These are phyloP conservation scores for Priceomyces castillae DNA, from an alignment of 805 yeast genomes.

Conservation along the genomic window DNA sequence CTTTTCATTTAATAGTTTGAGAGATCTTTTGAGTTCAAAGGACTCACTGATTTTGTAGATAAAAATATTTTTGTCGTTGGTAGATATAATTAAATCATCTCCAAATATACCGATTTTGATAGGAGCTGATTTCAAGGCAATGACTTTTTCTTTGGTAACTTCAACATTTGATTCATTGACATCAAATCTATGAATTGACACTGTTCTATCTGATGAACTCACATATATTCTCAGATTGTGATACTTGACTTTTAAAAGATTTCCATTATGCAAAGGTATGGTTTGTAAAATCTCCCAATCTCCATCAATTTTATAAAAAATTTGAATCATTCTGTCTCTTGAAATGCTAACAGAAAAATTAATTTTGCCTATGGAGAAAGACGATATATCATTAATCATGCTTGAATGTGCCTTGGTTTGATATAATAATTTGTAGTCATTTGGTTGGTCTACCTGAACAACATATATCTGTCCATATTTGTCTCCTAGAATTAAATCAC, in stretches of 20 bases:
- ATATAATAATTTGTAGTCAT: conserved; percentile 14
- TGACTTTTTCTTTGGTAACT: conserved; percentile 41
- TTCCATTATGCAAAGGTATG: conserved; percentile 56
- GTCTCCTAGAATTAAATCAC: conserved; percentile 45
- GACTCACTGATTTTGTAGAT: conserved; percentile 34
- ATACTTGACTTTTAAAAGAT: conserved; percentile 38
- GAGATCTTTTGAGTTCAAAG: conserved; percentile 32
- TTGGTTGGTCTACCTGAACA: conserved; percentile 16
- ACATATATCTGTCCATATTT: conserved; percentile 43
- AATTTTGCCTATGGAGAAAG: conserved; percentile 25
- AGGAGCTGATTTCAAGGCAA: conserved; percentile 53
- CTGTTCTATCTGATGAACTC: conserved; percentile 60
- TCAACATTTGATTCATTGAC: conserved; percentile 15
- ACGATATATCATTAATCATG: conserved; percentile 44
- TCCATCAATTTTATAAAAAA: conserved; percentile 31
- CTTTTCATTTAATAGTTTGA: conserved; percentile 41
- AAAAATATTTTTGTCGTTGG: conserved; percentile 48
- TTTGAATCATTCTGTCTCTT: conserved; percentile 62
- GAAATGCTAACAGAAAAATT: conserved; percentile 47
- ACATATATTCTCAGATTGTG: conserved; percentile 39
- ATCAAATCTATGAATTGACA: conserved; percentile 49
- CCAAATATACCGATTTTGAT: conserved; percentile 34
- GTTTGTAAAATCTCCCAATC: conserved; percentile 60
- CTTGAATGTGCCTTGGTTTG: conserved; percentile 51
- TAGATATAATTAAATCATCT: conserved; percentile 47